Evolutionary conservation across 257 asterid species (phyloP).

Genomic region (Striga asiatica): DNA sequence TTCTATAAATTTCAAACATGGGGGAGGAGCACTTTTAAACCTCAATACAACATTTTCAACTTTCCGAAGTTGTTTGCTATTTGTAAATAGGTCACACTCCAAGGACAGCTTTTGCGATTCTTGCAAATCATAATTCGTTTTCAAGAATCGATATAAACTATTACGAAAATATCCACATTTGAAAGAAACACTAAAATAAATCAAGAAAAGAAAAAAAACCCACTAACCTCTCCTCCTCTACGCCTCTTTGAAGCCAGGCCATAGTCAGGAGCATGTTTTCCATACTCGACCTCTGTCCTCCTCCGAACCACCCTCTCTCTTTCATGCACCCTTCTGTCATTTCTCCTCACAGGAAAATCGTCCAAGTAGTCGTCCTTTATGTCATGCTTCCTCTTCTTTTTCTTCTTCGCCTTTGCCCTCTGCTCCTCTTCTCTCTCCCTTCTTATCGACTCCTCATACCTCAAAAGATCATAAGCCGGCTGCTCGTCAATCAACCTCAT

Average conservation of each 20-base stretch:
- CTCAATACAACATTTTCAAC: background rate
- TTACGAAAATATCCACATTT: background rate
- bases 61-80: background rate
- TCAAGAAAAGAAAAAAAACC: background rate
- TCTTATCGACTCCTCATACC: constrained; percentile 61
- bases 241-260: constrained; percentile 76
- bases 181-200: background rate
- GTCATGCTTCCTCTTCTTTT: constrained; percentile 60
- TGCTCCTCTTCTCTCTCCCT: constrained; percentile 95
- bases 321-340: constrained; percentile 61
- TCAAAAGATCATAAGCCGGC: constrained; percentile 45
- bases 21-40: background rate
- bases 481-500: constrained; percentile 51
- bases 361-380: constrained; percentile 54
- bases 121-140: background rate
- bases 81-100: background rate
- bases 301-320: constrained; percentile 53
- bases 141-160: background rate
- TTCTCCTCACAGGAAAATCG: constrained; percentile 58
- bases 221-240: constrained; percentile 87
- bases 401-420: constrained; percentile 65
- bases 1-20: no score
- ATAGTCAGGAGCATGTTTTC: background rate
- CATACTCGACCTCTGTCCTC: constrained; percentile 42
- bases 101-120: background rate